Base-by-base conservation (phyloP, 2,329 filamentous ascomycete species). In the Canariomyces notabilis region DNA sequence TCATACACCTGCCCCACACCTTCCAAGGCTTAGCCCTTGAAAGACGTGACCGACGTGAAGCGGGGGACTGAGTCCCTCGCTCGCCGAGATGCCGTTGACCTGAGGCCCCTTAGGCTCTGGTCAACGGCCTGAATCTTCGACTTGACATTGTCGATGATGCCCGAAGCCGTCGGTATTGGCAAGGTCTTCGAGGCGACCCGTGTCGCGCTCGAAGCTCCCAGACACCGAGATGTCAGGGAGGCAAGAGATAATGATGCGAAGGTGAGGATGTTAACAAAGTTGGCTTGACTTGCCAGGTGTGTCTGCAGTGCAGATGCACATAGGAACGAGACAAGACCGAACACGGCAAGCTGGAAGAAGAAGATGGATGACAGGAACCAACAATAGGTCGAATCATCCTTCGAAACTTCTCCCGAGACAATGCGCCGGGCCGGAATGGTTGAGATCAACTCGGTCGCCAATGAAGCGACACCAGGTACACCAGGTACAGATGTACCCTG, bases 301-400 rank as follows among this genome's bases (percentile, higher is more conserved):
- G 49, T 43, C 22, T 46, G 46, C 49, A 53, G 15, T 12, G 46
- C 35, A 18, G 16, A 46, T 31, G 43, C 54, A 42, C 50, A 60
- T 49, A 51, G 42, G 48, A 55, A 22, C 37, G 57, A 58, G 50
- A 61, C 57, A 57, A 61, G 57, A 53, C 57, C 52, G 42, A 57
- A 33, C 42, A 51, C 54, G 51, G 52, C 50, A 53, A 60, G 50
- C 44, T 49, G 52, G 49, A 51, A 50, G 46, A 51, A 44, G 36
- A 38, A 18, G 20, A 31, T 22, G 31, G 39, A 21, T 14, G 42
- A 44, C 4, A 23, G 36, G 31, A 4, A 40, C 20, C 18, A 29
- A n/a, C 23, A n/a, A n/a, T n/a, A 23, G 8, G 21, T 16, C 21
- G 18, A n/a, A 14, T 41, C 21, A 26, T 38, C 23, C 44, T 46